Evolutionary conservation across 495 filamentous ascomycete species (phyloP).

Genomic region (Margaritispora aquatica): DNA sequence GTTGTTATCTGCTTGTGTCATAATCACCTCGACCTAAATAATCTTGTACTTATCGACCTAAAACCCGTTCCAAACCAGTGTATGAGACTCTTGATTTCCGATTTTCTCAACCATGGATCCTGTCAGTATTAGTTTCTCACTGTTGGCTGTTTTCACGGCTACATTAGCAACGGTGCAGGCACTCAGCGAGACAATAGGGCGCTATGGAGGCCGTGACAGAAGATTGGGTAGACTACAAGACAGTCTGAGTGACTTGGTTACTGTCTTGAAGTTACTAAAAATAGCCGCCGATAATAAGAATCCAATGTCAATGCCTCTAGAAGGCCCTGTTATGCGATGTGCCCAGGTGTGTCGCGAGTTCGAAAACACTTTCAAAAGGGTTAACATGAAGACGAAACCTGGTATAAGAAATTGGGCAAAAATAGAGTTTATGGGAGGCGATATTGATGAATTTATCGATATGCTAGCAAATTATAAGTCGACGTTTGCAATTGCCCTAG

Average conservation of each 20-base stretch:
- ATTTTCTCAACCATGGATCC: constrained; percentile 25
- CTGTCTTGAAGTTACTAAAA: constrained; percentile 19
- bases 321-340: constrained; percentile 20
- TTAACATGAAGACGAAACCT: constrained; percentile 27
- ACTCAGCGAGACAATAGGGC: constrained; percentile 24
- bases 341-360: constrained; percentile 19
- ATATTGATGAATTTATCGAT: constrained; percentile 27
- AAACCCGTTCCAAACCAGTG: too few species aligned
- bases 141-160: constrained; percentile 24
- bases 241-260: constrained; percentile 17
- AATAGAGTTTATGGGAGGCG: constrained; percentile 27
- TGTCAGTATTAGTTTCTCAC: constrained; percentile 25
- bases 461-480: constrained; percentile 25
- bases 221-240: constrained; percentile 18
- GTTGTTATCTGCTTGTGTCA: too few species aligned
- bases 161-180: constrained; percentile 20
- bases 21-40: too few species aligned
- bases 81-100: too few species aligned
- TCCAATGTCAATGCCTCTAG: constrained; percentile 12
- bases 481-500: constrained; percentile 24
- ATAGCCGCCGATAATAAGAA: constrained; percentile 8
- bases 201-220: constrained; percentile 24
- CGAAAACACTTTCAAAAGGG: constrained; percentile 19
- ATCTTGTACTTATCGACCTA: too few species aligned
- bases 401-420: constrained; percentile 22